Evolutionary conservation across 164 flowering plant species (phyloP).

Genomic region (Vitis rupestris): DNA sequence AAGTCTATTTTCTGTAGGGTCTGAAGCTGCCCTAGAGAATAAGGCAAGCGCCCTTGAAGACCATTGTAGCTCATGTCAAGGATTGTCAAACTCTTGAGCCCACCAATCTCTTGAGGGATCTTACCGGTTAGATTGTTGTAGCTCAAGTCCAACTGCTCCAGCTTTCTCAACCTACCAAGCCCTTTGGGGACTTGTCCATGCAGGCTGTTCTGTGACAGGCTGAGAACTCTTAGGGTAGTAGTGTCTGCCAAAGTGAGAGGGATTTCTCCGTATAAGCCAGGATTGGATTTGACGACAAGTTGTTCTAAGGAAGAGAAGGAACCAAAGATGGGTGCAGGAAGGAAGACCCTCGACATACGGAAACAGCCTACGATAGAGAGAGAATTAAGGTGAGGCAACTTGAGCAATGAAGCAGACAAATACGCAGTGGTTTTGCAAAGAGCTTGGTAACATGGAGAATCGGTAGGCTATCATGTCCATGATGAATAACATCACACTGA

Average conservation of each 20-base stretch:
- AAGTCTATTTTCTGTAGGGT: slow-evolving; percentile 48
- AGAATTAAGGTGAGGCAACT: slow-evolving; percentile 37
- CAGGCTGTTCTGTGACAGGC: slow-evolving; percentile 47
- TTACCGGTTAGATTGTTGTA: slow-evolving; percentile 45
- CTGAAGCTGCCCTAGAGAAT: slow-evolving; percentile 33
- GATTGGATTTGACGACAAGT: slow-evolving; percentile 41
- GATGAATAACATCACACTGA: slow-evolving; percentile 36
- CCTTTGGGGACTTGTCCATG: slow-evolving; percentile 39
- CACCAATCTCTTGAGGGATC: slow-evolving; percentile 44
- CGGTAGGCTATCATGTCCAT: slow-evolving; percentile 20
- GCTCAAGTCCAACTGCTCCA: slow-evolving; percentile 52
- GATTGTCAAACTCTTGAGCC: slow-evolving; percentile 37
- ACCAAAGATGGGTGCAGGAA: slow-evolving; percentile 32
- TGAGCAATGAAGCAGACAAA: slow-evolving; percentile 35
- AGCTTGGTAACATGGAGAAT: slow-evolving; percentile 51
- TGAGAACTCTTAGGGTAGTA: slow-evolving; percentile 27
- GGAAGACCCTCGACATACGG: slow-evolving; percentile 22
- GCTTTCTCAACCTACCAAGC: slow-evolving; percentile 24
- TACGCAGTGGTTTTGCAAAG: slow-evolving; percentile 39
- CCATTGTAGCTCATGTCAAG: slow-evolving; percentile 45
- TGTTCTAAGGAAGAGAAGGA: slow-evolving; percentile 39
- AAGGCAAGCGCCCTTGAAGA: slow-evolving; percentile 38
- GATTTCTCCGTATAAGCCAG: slow-evolving; percentile 37
- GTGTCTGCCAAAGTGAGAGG: slow-evolving; percentile 33
- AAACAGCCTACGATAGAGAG: slow-evolving; percentile 54